Conservation (phyloP, 2,329 filamentous ascomycete species). For the Cladophialophora bantiana region DNA sequence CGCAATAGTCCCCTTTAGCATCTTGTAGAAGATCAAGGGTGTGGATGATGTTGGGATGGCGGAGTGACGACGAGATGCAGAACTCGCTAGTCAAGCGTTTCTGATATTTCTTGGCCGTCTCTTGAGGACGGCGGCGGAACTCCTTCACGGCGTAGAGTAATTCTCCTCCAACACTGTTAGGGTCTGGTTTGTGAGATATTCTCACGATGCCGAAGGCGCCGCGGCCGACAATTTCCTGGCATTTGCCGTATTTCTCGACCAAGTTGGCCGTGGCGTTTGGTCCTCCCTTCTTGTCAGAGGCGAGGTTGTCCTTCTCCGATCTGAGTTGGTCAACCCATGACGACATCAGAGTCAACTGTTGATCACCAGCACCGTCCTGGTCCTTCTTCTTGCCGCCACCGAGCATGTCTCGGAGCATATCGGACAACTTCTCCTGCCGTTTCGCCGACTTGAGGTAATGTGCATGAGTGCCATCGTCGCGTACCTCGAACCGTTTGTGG, state of each 20-base stretch:
- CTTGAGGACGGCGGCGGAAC: conserved; percentile 90
- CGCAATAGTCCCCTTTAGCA: conserved; percentile 95
- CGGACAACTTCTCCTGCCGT: conserved; percentile 91
- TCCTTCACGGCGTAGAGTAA: conserved; percentile 98
- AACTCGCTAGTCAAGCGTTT: conserved; percentile 97
- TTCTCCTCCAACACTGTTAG: conserved; percentile 76
- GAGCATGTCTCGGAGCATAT: conserved; percentile 87
- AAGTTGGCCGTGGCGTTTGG: conserved; percentile 78
- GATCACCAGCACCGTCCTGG: conserved; percentile 63
- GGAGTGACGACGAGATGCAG: conserved; percentile 95
- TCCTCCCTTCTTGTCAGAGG: conserved; percentile 77
- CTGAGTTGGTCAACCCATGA: conserved; percentile 95
- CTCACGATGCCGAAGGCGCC: conserved; percentile 97
- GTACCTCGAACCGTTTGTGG: conserved; percentile 63
- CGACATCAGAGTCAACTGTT: conserved; percentile 89
- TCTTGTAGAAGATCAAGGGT: conserved; percentile 95
- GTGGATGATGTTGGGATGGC: conserved; percentile 97
- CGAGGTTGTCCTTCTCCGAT: conserved; percentile 79
- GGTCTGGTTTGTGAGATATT: conserved; percentile 94
- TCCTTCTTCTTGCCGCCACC: conserved; percentile 78
- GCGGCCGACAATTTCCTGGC: conserved; percentile 93
- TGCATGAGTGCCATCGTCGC: conserved; percentile 75
- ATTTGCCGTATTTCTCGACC: conserved; percentile 97
- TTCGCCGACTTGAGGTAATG: conserved; percentile 89
- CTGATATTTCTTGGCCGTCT: conserved; percentile 96